Evolutionary conservation across 2,329 filamentous ascomycete species (phyloP).

Genomic region (Xylariales sp.): DNA sequence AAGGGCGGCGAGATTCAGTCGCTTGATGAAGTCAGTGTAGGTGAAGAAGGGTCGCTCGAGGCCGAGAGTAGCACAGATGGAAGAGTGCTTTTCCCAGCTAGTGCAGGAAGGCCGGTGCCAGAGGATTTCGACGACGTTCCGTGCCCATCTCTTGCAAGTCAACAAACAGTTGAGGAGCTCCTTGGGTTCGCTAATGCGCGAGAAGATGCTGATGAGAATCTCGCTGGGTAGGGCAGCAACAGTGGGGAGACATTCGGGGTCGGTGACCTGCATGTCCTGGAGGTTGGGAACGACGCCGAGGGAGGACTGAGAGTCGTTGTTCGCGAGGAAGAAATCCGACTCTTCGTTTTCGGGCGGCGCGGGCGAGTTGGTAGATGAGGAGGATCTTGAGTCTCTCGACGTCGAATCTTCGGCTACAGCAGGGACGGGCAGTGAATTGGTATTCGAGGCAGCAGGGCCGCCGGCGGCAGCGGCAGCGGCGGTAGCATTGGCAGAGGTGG

Average conservation of each 20-base stretch:
- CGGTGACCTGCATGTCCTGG: slow-evolving; percentile 76
- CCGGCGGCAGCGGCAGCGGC: slow-evolving; percentile 1
- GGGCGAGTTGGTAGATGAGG: slow-evolving; percentile 80
- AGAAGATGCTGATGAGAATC: slow-evolving; percentile 92
- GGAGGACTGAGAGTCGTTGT: slow-evolving; percentile 94
- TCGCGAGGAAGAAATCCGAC: slow-evolving; percentile 89
- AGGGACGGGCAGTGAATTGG: slow-evolving; percentile 32
- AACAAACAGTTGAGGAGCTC: slow-evolving; percentile 91
- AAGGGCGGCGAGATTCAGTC: slow-evolving; percentile 87
- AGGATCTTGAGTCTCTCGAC: slow-evolving; percentile 65
- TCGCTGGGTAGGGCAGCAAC: slow-evolving; percentile 90
- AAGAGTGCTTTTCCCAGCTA: slow-evolving; percentile 83
- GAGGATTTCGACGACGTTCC: slow-evolving; percentile 89
- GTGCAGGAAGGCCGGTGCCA: slow-evolving; percentile 96
- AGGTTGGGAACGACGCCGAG: slow-evolving; percentile 79
- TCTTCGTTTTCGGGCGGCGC: slow-evolving; percentile 85
- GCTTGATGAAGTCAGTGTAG: slow-evolving; percentile 90
- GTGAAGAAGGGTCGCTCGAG: slow-evolving; percentile 82
- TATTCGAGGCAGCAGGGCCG: slow-evolving; percentile 24
- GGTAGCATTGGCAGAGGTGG: not conserved
- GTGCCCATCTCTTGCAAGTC: slow-evolving; percentile 93
- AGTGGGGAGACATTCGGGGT: slow-evolving; percentile 77
- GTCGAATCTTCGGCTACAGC: slow-evolving; percentile 54
- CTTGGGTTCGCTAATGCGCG: slow-evolving; percentile 78
- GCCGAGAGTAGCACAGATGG: slow-evolving; percentile 82